Conservation (phyloP, 2,329 filamentous ascomycete genomes). For the Cadophora sp. region DNA sequence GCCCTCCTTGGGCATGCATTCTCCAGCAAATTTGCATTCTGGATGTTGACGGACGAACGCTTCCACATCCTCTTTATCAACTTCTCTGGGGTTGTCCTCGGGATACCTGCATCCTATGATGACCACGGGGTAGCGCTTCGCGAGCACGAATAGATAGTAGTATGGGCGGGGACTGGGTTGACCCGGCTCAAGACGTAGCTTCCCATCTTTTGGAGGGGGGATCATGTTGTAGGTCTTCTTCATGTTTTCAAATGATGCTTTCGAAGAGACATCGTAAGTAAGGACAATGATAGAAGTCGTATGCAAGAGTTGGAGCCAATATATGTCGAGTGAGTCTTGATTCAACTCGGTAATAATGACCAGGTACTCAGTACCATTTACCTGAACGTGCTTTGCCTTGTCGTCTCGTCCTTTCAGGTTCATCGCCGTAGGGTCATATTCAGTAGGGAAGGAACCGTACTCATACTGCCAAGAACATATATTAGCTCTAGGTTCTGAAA, state of each 20-base stretch:
- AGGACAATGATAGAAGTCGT: constrained; percentile 2
- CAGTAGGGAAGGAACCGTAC: neutral
- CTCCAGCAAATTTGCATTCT: constrained; percentile 16
- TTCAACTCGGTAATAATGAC: constrained; percentile 4
- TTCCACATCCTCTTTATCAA: constrained; percentile 10
- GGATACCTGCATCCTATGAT: constrained; percentile 13
- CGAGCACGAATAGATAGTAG: neutral
- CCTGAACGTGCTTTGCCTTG: constrained; percentile 10
- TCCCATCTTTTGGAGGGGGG: neutral
- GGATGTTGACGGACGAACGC: neutral
- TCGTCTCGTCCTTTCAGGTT: constrained; percentile 12
- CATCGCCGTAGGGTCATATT: neutral
- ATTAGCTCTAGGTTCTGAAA: neutral
- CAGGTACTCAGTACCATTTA: constrained; percentile 1
- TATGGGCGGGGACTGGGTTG: neutral
- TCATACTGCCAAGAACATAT: constrained; percentile 9
- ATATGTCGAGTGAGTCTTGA: neutral
- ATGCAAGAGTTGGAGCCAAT: neutral
- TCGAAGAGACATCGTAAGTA: constrained; percentile 12
- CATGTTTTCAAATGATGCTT: constrained; percentile 4
- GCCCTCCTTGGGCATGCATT: constrained; percentile 13
- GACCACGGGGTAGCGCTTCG: constrained; percentile 10
- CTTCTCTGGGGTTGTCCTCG: constrained; percentile 3
- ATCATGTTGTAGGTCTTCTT: constrained; percentile 7
- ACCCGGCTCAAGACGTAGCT: constrained; percentile 5